Evolutionary conservation across 163 green algal genomes (phyloP).

Genomic region (Chlorella variabilis): DNA sequence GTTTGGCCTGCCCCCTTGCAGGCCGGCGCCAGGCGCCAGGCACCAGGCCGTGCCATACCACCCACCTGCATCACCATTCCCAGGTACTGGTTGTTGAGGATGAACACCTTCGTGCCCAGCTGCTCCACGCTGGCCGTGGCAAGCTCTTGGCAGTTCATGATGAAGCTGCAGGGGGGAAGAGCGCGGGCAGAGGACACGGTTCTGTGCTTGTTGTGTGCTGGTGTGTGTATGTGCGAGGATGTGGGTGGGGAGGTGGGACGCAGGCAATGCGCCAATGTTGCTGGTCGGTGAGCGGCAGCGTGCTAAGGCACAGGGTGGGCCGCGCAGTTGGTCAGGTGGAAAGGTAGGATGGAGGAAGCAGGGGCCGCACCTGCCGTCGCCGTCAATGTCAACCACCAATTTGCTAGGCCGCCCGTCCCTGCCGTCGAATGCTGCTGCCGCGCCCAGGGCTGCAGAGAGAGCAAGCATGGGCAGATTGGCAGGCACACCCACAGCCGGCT

Average conservation of each 20-base stretch:
- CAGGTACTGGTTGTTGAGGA: conserved; percentile 99
- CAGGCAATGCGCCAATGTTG: too few species aligned
- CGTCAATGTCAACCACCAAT: conserved; percentile 97
- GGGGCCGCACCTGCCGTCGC: conserved; percentile 86
- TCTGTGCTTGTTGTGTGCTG: too few species aligned
- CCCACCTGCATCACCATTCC: conserved; percentile 96
- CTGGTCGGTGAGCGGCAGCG: too few species aligned
- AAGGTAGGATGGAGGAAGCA: background rate
- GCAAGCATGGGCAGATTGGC: too few species aligned
- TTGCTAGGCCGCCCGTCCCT: conserved; percentile 75
- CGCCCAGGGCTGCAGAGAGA: conserved; percentile 81
- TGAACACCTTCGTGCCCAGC: conserved; percentile 96
- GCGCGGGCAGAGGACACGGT: background rate
- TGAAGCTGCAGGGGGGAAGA: background rate
- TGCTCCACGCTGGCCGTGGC: conserved; percentile 93
- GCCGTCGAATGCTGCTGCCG: conserved; percentile 88
- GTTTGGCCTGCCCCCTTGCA: too few species aligned
- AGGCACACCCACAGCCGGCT: too few species aligned
- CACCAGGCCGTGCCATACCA: too few species aligned
- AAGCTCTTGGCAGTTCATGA: conserved; percentile 83
- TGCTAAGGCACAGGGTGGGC: background rate
- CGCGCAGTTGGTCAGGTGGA: background rate
- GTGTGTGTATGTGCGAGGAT: too few species aligned
- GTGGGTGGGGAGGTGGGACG: too few species aligned
- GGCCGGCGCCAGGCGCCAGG: too few species aligned